Evolutionary conservation across 2,329 filamentous ascomycete species (phyloP).

Genomic region (Piedraia hortae): DNA sequence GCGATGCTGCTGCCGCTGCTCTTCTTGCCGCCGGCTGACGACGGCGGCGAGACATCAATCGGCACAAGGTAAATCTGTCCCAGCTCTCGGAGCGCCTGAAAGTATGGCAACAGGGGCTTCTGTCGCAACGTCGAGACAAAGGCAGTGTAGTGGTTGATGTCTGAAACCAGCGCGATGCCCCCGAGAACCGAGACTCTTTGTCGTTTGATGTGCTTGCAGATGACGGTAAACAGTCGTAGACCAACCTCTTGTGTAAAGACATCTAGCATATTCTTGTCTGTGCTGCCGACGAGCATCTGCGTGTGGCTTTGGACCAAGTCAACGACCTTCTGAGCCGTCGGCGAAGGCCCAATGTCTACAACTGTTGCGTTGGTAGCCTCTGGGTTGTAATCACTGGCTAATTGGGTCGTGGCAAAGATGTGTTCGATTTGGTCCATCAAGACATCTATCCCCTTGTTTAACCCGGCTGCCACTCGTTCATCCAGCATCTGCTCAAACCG

Average conservation of each 20-base stretch:
- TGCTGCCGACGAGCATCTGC: constrained; percentile 75
- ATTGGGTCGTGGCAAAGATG: constrained; percentile 65
- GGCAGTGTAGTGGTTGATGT: constrained; percentile 80
- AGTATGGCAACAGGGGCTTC: constrained; percentile 63
- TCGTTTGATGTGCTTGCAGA: constrained; percentile 94
- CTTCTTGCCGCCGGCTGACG: constrained; percentile 3
- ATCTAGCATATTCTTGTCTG: constrained; percentile 92
- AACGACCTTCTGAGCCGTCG: constrained; percentile 54
- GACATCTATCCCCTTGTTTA: constrained; percentile 95
- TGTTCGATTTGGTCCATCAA: constrained; percentile 97
- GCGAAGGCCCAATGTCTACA: constrained; percentile 42
- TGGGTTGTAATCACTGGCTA: constrained; percentile 76
- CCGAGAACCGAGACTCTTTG: constrained; percentile 78
- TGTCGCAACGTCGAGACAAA: constrained; percentile 66
- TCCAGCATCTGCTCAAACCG: constrained; percentile 97
- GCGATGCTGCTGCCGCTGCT: constrained; percentile 16
- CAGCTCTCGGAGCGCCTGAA: constrained; percentile 69
- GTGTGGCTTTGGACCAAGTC: constrained; percentile 72
- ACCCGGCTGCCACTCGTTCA: constrained; percentile 75
- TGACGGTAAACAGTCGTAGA: constrained; percentile 61
- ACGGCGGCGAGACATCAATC: constrained; percentile 12
- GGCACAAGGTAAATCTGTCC: constrained; percentile 85
- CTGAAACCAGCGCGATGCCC: constrained; percentile 75
- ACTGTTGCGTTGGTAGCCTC: constrained; percentile 10
- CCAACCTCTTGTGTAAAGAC: constrained; percentile 98